A percentile compares a stretch with the other conserved stretches of the same genome.
phyloP scores from a whole-genome alignment of 352 stramenopile genomes.

The Phytophthora uliginosa region DNA sequence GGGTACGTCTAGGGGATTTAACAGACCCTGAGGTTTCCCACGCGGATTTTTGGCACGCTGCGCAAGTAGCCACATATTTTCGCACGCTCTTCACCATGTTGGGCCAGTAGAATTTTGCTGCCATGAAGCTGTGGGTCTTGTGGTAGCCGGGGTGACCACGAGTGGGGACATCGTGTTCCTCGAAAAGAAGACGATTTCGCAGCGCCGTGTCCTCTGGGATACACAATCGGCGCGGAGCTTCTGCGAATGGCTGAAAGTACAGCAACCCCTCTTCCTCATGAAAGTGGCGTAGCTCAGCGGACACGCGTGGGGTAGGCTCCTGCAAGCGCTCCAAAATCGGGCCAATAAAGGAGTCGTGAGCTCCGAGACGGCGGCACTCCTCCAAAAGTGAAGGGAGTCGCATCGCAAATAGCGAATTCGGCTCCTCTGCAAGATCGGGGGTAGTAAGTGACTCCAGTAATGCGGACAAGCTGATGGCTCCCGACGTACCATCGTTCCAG shows the following conservation, averaged over 20 bases:
- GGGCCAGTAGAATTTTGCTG: slow-evolving; percentile 11
- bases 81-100: slow-evolving; percentile 15
- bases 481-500: slow-evolving; percentile 8
- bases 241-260: slow-evolving; percentile 17
- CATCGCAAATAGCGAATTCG: slow-evolving; percentile 1
- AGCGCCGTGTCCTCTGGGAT: slow-evolving; percentile 7
- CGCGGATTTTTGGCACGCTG: slow-evolving; percentile 22
- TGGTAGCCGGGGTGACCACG: slow-evolving; percentile 14
- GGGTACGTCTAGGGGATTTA: slow-evolving; percentile 3
- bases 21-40: not conserved
- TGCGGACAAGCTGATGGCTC: not conserved
- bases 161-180: slow-evolving; percentile 12
- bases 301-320: not conserved
- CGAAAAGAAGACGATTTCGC: slow-evolving; percentile 18
- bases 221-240: slow-evolving; percentile 10
- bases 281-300: not conserved
- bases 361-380: not conserved
- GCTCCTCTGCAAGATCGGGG: not conserved
- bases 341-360: not conserved
- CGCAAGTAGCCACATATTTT: slow-evolving; percentile 19
- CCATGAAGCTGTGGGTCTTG: slow-evolving; percentile 17
- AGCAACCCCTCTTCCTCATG: not conserved
- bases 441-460: slow-evolving; percentile 5
- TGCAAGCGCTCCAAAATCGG: not conserved
- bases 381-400: not conserved